Conservation (phyloP, 208 protist species). For the Crithidia thermophila region DNA sequence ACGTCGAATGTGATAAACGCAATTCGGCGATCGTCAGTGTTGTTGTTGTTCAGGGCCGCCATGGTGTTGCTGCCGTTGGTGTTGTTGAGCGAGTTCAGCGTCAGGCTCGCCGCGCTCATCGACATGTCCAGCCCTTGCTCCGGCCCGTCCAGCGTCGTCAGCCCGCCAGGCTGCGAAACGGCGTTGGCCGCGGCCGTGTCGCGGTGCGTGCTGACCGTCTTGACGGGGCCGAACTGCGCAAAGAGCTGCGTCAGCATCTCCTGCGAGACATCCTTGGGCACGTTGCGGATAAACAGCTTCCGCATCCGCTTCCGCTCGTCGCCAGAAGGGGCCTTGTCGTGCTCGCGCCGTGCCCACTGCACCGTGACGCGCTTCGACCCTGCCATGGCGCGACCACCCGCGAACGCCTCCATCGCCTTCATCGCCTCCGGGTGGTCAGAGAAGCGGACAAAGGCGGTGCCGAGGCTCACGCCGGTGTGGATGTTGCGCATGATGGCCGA, state of each 20-base stretch:
- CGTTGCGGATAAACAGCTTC: slow-evolving; percentile 90
- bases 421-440: slow-evolving; percentile 40
- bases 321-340: slow-evolving; percentile 67
- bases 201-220: slow-evolving; percentile 57
- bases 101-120: background rate
- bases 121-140: background rate
- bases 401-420: slow-evolving; percentile 31
- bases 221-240: slow-evolving; percentile 47
- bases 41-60: background rate
- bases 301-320: slow-evolving; percentile 57
- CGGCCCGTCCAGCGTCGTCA: background rate
- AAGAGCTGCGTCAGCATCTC: slow-evolving; percentile 50
- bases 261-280: slow-evolving; percentile 59
- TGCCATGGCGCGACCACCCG: slow-evolving; percentile 7
- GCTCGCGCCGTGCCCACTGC: slow-evolving; percentile 71
- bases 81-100: too few species aligned
- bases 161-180: slow-evolving; percentile 14
- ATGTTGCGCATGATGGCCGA: slow-evolving; percentile 79
- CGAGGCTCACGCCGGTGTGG: slow-evolving; percentile 71
- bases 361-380: slow-evolving; percentile 40
- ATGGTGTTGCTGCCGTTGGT: background rate
- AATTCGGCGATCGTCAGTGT: slow-evolving; percentile 37
- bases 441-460: slow-evolving; percentile 81
- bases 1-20: slow-evolving; percentile 53
- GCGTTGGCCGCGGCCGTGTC: slow-evolving; percentile 54